These are phyloP conservation scores for Suillus discolor DNA, from an alignment of 768 basidiomycete species.

Conservation along the genomic window DNA sequence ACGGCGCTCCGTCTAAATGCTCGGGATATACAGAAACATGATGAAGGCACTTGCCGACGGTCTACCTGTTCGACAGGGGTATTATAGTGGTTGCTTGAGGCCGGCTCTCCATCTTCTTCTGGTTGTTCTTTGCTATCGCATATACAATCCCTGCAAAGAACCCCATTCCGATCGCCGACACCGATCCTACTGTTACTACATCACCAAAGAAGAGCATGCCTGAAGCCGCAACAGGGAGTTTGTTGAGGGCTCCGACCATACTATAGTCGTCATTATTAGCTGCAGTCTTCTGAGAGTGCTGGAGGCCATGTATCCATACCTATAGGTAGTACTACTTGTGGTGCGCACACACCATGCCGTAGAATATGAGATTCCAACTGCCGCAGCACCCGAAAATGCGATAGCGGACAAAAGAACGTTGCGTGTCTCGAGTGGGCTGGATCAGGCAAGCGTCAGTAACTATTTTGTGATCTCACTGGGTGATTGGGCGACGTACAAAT, in stretches of 20 bases:
- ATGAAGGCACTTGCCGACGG: constrained; percentile 5
- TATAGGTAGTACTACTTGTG: constrained; percentile 98
- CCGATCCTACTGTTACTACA: constrained; percentile 81
- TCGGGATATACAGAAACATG: constrained; percentile 6
- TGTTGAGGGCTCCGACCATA: constrained; percentile 98
- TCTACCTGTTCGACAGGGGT: constrained; percentile 57
- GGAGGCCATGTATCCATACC: constrained; percentile 44
- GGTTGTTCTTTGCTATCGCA: constrained; percentile 92
- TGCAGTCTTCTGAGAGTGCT: constrained; percentile 8
- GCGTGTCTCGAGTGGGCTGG: constrained; percentile 82
- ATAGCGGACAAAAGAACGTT: constrained; percentile 83
- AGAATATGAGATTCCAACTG: constrained; percentile 96
- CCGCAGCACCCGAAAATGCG: constrained; percentile 95
- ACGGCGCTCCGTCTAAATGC: neutral
- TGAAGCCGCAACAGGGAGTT: constrained; percentile 97
- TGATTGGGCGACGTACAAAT: constrained; percentile 72
- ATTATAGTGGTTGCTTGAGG: constrained; percentile 55
- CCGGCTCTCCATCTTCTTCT: constrained; percentile 73
- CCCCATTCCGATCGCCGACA: constrained; percentile 84
- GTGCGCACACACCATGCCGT: constrained; percentile 98
- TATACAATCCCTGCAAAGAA: constrained; percentile 93
- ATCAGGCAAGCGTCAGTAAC: constrained; percentile 10
- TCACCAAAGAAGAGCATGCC: constrained; percentile 98
- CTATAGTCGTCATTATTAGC: constrained; percentile 36
- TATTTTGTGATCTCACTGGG: neutral